Base-by-base conservation (phyloP, 441 rosid species). In the Populus hybrid region DNA sequence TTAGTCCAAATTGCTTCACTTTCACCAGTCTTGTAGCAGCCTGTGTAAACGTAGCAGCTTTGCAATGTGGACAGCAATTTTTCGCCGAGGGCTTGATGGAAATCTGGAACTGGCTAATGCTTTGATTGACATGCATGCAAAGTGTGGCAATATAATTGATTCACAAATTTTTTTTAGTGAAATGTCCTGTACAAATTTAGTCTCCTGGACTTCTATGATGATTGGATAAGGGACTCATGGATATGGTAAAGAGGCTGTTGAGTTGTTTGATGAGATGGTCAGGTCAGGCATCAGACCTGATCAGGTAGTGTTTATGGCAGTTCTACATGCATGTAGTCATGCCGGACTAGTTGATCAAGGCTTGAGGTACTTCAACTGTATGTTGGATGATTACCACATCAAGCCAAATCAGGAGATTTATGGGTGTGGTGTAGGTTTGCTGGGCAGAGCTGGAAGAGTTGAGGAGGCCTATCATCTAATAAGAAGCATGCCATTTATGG, bases 181-280 rank as follows among this genome's bases (percentile, higher is more conserved):
- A 71, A 87, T 90, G 83, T 38, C 76, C 34, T 76, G 78, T 74
- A 90, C 79, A 75, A 79, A 88, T 84, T 80, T 96, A 76, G 90
- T 96, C 7, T 93, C 96, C 64, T 96, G 99, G 98, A 94, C 98
- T 42, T 93, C 98, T 63, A 96, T 96, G 97, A 90, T 96, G 97
- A 88, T 92, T 78, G 99, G 98, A 50, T 96, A 88, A 66, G 96
- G 98, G 10, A 87, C 96, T 28, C 94, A 93, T 24, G 98, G 99
- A 36, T 88, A 81, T 81, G 98, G 97, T 65, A 81, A 76, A 82
- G 90, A 91, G 79, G 92, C 90, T 57, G 89, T 91, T 67, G 83
- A 85, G 64, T 77, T 95, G 86, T 95, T 95, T 54, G 92, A 94
- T 74, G 84, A 89, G 85, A 95, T 94, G 98, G 90, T 94, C 61